Evolutionary conservation across 2,329 filamentous ascomycete species (phyloP), one percentile per base, ranked within the genome.

Genomic region (Cercospora brassicicola): DNA sequence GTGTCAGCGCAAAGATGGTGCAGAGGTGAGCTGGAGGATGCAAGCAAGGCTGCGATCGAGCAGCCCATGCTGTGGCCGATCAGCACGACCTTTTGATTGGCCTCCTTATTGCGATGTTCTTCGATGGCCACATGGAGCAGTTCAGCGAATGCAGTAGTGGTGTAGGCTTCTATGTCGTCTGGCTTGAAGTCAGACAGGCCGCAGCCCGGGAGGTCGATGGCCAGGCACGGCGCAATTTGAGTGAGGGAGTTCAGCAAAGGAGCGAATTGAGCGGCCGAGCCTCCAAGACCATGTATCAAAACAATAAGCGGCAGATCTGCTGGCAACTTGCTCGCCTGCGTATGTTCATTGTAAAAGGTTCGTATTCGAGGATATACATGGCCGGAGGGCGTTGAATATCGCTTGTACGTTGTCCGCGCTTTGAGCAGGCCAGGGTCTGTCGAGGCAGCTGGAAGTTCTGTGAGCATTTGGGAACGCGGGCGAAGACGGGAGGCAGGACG

Each of bases 61-160:
- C 91, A 93, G 6, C 95, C 95, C 87, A 97, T 91, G 77, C 93
- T 97, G 76, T 99, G 95, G 1, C 90, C 93, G 67, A 98, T 87
- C 31, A 97, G 79, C 20, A 97, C 86, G 13, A 97, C 86, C 3
- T 88, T 87, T 78, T 97, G 93, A 61, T 74, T 70, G 0, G 82
- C 83, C 39, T 87, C 83, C 53, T 85, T 85, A 71, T 91, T 88
- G 48, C 90, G 87, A 75, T 94, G 87, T 56, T 89, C 85, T 45
- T 92, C 86, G 67, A 98, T 93, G 33, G 93, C 87, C 1, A 84
- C 85, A 66, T 89, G 89, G 13, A 97, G 83, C 10, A 99, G 83
- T 72, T 93, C 90, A 3, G 87, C 88, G 26, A 98, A 83, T 1
- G 91, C 89, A 48, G 93, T 87, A 0, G 90, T 88, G 0, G 88